These are phyloP conservation scores for Cercospora brassicicola DNA, from an alignment of 2,329 filamentous ascomycete genomes.

Conservation along the genomic window DNA sequence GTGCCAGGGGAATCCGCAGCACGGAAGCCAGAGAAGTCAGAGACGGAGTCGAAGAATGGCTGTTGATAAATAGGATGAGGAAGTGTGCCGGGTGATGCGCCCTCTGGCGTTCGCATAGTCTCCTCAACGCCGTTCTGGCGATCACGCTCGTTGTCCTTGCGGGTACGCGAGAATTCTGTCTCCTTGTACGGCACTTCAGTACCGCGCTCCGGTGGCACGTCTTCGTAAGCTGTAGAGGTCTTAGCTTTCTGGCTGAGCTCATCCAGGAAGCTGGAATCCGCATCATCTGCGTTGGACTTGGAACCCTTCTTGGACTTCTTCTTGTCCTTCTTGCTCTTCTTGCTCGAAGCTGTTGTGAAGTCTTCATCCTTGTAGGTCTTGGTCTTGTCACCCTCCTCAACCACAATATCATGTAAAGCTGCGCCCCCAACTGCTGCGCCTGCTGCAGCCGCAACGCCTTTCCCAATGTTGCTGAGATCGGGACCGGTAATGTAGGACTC, in stretches of 20 bases:
- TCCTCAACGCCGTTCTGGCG: conserved; percentile 17
- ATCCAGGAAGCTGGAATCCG: conserved; percentile 11
- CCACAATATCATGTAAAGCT: conserved; percentile 42
- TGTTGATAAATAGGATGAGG: conserved; percentile 33
- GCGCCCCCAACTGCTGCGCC: conserved; percentile 24
- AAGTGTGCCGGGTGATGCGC: neutral
- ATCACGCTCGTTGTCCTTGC: conserved; percentile 21
- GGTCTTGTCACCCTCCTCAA: conserved; percentile 41
- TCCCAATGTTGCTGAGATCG: conserved; percentile 14
- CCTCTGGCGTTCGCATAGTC: conserved; percentile 11
- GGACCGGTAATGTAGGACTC: conserved; percentile 31
- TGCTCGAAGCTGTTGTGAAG: conserved; percentile 20
- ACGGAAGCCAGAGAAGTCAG: conserved; percentile 39
- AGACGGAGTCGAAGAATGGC: conserved; percentile 47
- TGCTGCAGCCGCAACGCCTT: conserved; percentile 15
- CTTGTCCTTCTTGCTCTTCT: conserved; percentile 45
- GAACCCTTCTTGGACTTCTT: conserved; percentile 38
- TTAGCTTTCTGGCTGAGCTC: conserved; percentile 8
- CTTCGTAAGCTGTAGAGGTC: neutral
- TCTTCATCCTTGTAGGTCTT: conserved; percentile 32
- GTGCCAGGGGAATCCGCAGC: conserved; percentile 36
- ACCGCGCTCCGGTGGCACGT: conserved; percentile 8
- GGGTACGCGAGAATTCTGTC: conserved; percentile 6
- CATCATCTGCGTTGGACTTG: conserved; percentile 6
- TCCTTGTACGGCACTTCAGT: conserved; percentile 4